Conservation (phyloP, 2,329 filamentous ascomycete species). For the Diaporthe citrichinensis region DNA sequence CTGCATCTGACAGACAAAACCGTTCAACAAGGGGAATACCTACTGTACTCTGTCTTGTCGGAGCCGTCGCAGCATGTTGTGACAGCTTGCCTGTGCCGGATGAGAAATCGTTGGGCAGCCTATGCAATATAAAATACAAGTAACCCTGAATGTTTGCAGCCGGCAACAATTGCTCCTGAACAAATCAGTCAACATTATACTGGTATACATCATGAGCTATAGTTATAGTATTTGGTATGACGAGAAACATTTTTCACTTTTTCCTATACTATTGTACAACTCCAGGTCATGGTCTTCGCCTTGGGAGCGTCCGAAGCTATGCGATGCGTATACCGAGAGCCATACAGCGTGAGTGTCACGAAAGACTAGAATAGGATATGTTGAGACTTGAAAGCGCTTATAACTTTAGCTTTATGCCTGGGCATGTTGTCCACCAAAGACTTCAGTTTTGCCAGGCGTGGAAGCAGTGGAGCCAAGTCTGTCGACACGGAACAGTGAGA, state of each 20-base stretch:
- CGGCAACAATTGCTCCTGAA: background rate
- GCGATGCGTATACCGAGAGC: background rate
- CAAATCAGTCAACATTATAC: background rate
- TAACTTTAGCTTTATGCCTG: background rate
- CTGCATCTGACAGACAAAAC: background rate
- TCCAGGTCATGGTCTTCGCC: background rate
- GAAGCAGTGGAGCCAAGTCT: background rate
- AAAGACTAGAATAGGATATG: background rate
- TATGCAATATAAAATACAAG: background rate
- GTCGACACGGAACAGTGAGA: background rate
- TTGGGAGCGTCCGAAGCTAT: background rate
- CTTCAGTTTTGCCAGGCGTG: background rate
- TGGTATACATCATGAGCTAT: background rate
- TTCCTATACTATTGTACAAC: background rate
- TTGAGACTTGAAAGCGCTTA: background rate
- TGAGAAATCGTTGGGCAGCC: too few species aligned
- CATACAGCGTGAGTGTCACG: background rate
- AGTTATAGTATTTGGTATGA: background rate
- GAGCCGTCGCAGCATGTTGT: background rate
- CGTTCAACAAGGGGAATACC: background rate
- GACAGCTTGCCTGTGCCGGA: background rate
- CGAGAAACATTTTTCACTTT: too few species aligned
- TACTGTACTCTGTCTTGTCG: background rate
- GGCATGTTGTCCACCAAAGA: background rate
- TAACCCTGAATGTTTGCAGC: background rate